Conservation (phyloP, 306 rosid species). For the Crataegus laevigata region DNA sequence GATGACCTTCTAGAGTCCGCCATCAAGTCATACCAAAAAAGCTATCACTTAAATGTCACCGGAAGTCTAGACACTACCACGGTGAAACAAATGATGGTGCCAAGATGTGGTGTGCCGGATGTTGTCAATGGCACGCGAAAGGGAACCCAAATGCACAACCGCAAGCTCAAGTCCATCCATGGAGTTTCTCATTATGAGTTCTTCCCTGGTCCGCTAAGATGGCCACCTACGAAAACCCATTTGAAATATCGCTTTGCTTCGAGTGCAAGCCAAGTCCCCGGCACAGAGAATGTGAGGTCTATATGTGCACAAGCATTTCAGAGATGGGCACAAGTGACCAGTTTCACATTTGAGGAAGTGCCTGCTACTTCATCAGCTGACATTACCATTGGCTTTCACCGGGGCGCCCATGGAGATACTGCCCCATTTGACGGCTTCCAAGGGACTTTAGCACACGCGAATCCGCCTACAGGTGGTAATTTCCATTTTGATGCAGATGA, state of each 20-base stretch:
- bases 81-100: conserved; percentile 10
- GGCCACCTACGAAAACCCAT: conserved; percentile 1
- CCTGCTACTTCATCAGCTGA: neutral
- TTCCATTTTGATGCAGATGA: conserved; percentile 20
- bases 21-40: conserved; percentile 20
- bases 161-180: neutral
- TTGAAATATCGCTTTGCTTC: conserved; percentile 6
- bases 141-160: neutral
- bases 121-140: neutral
- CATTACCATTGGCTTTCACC: conserved; percentile 18
- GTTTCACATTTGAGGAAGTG: neutral
- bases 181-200: neutral
- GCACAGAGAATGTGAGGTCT: neutral
- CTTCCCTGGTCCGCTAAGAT: neutral
- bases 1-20: conserved; percentile 21
- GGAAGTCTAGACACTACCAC: conserved; percentile 16
- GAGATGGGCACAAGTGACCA: conserved; percentile 6
- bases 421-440: neutral
- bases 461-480: conserved; percentile 10
- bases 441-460: conserved; percentile 11
- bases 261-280: neutral
- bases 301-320: conserved; percentile 6
- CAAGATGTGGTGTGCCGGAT: conserved; percentile 17
- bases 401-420: conserved; percentile 16
- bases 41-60: conserved; percentile 15